Percentiles rank a stretch among this genome's conserved stretches.
Conservation (phyloP, 2,329 filamentous ascomycete genomes). For the Phaeosphaeriaceae sp. region DNA sequence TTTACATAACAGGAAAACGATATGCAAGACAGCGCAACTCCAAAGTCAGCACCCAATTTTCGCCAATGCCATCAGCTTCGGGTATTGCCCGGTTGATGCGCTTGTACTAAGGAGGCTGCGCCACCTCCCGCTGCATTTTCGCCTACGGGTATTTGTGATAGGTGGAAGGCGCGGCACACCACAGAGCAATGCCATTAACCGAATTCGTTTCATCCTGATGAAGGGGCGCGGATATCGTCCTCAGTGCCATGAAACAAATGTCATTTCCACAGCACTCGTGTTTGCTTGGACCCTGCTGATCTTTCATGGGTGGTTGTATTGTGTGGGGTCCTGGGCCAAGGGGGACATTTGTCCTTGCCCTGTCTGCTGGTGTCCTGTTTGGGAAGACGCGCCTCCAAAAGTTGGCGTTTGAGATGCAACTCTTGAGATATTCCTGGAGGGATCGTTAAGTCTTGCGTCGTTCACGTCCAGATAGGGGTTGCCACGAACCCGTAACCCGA, state of each 20-base stretch:
- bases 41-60: neutral
- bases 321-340: constrained; percentile 23
- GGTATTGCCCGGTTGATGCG: constrained; percentile 20
- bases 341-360: constrained; percentile 21
- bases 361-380: constrained; percentile 17
- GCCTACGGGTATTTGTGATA: constrained; percentile 9
- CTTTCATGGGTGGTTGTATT: constrained; percentile 27
- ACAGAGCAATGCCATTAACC: constrained; percentile 9
- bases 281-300: constrained; percentile 7
- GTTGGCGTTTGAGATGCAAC: constrained; percentile 36
- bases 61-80: constrained; percentile 16
- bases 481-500: constrained; percentile 54
- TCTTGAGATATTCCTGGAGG: constrained; percentile 48
- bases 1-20: constrained; percentile 22
- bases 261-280: constrained; percentile 3
- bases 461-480: constrained; percentile 52
- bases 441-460: constrained; percentile 49
- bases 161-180: neutral
- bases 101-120: constrained; percentile 10
- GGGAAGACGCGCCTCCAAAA: constrained; percentile 23
- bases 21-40: constrained; percentile 11
- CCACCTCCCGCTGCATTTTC: constrained; percentile 11
- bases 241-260: constrained; percentile 3
- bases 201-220: constrained; percentile 3
- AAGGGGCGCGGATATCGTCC: neutral